phyloP scores from a whole-genome alignment of 352 stramenopile species.

The Phytopythium aichiense region DNA sequence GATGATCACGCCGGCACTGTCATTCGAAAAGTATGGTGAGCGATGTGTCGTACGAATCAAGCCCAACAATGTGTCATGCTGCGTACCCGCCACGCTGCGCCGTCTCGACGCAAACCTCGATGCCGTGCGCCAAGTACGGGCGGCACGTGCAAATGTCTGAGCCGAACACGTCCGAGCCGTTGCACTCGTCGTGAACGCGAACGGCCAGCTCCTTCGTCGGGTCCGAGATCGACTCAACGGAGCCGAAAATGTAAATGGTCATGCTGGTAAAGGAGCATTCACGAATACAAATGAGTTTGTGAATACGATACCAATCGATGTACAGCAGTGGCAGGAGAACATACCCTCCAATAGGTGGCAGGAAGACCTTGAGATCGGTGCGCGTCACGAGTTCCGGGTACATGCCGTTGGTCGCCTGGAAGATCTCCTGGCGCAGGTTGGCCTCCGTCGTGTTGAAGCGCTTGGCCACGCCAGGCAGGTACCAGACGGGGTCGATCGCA shows the following conservation, averaged over 20 bases:
- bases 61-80: background rate
- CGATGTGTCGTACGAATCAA: background rate
- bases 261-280: conserved; percentile 26
- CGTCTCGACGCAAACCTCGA: conserved; percentile 98
- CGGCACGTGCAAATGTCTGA: conserved; percentile 99
- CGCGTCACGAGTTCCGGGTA: conserved; percentile 99
- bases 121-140: conserved; percentile 98
- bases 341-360: conserved; percentile 97
- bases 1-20: conserved; percentile 93
- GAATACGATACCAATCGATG: background rate
- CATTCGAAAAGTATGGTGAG: conserved; percentile 5
- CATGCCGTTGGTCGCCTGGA: conserved; percentile 99
- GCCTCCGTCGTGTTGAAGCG: conserved; percentile 97
- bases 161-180: conserved; percentile 97
- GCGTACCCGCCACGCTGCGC: conserved; percentile 93
- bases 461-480: conserved; percentile 97
- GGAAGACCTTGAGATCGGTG: conserved; percentile 98
- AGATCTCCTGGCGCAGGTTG: conserved; percentile 96
- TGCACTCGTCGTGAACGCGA: conserved; percentile 99
- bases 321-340: conserved; percentile 6
- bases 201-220: conserved; percentile 96
- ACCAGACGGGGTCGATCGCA: conserved; percentile 99
- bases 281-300: background rate
- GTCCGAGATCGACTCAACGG: conserved; percentile 95
- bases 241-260: conserved; percentile 99